Conservation (phyloP, 441 rosid species). For the Hura crepitans region DNA sequence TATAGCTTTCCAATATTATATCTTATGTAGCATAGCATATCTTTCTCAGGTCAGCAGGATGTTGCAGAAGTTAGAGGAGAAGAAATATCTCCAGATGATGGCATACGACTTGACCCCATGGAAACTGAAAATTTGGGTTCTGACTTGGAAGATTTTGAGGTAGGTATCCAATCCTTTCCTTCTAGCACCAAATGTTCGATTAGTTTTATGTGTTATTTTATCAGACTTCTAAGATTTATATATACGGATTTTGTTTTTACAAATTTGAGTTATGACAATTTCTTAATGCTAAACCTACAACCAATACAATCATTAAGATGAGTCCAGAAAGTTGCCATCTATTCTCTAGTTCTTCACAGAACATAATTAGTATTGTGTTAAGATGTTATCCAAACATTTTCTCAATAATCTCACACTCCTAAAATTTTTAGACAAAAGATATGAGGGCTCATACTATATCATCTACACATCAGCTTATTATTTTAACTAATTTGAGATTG, state of each 20-base stretch:
- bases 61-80: conserved; percentile 35
- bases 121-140: conserved; percentile 42
- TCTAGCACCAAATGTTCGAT: not conserved
- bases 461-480: not conserved
- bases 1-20: conserved; percentile 19
- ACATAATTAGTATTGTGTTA: not conserved
- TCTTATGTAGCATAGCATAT: conserved; percentile 26
- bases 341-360: not conserved
- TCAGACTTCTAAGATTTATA: not conserved
- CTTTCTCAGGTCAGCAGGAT: conserved; percentile 38
- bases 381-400: not conserved
- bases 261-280: not conserved
- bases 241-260: not conserved
- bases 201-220: not conserved
- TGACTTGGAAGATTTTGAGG: conserved; percentile 55
- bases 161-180: conserved; percentile 28
- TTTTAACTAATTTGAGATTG: not conserved
- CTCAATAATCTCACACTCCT: not conserved
- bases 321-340: not conserved
- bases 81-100: conserved; percentile 41
- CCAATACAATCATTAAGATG: not conserved
- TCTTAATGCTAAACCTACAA: not conserved
- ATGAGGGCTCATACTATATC: not conserved
- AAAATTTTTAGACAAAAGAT: not conserved
- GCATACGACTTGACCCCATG: conserved; percentile 32